A percentile compares a stretch with the other conserved stretches of the same genome.
Evolutionary conservation across 768 basidiomycete species (phyloP).

Genomic region (Russula sp.): DNA sequence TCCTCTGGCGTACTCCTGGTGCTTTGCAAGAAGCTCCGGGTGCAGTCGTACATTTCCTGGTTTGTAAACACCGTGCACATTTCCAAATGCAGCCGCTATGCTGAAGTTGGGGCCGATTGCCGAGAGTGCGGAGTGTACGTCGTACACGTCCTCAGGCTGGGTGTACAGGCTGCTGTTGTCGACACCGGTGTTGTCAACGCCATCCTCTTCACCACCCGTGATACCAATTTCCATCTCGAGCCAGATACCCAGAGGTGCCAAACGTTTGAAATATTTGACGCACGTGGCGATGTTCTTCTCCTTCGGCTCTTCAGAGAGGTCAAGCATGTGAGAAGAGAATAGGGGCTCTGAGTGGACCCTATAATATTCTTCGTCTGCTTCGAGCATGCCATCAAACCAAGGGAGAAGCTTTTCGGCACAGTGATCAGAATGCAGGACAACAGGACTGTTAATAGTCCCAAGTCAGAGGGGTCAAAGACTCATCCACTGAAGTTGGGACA

Average conservation of each 20-base stretch:
- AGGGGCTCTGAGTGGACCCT: constrained; percentile 80
- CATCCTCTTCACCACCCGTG: constrained; percentile 99
- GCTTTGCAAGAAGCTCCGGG: constrained; percentile 86
- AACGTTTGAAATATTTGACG: constrained; percentile 89
- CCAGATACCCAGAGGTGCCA: constrained; percentile 89
- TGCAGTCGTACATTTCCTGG: constrained; percentile 94
- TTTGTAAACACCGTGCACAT: constrained; percentile 99
- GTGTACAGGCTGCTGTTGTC: constrained; percentile 95
- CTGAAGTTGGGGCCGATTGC: constrained; percentile 89
- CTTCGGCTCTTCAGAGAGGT: constrained; percentile 87
- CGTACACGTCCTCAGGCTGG: constrained; percentile 92
- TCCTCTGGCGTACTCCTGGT: constrained; percentile 68
- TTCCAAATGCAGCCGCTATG: constrained; percentile 97
- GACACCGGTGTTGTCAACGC: constrained; percentile 94
- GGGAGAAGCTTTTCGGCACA: constrained; percentile 96
- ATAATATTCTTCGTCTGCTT: constrained; percentile 89
- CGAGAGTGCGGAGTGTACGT: constrained; percentile 80
- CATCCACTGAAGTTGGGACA: constrained; percentile 29
- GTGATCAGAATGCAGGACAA: constrained; percentile 97
- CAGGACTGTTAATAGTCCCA: constrained; percentile 50
- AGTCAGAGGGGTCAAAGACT: constrained; percentile 4
- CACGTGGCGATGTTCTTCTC: constrained; percentile 94
- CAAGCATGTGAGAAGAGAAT: constrained; percentile 98
- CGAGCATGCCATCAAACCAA: constrained; percentile 99
- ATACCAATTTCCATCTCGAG: constrained; percentile 99